These are phyloP conservation scores for Clausena lansium DNA, from an alignment of 345 rosid species.

Conservation along the genomic window DNA sequence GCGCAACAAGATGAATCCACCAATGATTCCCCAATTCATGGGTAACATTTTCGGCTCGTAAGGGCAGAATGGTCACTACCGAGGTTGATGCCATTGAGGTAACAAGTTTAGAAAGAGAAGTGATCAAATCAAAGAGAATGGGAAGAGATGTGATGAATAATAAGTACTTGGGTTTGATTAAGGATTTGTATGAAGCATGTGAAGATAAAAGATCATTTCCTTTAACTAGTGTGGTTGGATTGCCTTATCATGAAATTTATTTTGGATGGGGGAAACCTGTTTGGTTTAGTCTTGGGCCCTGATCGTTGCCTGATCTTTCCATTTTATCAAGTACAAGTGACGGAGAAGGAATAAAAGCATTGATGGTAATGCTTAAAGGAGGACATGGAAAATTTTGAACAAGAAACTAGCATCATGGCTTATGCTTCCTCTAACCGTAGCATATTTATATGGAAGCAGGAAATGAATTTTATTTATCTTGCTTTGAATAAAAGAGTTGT, in stretches of 20 bases:
- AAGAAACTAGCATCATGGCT: constrained; percentile 10
- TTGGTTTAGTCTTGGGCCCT: too few relatives aligned
- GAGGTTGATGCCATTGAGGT: not conserved
- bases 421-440: constrained; percentile 22
- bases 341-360: constrained; percentile 28
- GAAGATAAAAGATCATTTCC: not conserved
- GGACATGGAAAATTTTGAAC: constrained; percentile 20
- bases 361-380: constrained; percentile 21
- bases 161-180: constrained; percentile 1
- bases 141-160: not conserved
- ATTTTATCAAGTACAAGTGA: constrained; percentile 4
- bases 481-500: too few relatives aligned
- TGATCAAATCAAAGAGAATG: not conserved
- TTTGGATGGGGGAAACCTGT: constrained; percentile 14
- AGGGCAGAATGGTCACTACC: constrained; percentile 2
- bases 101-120: not conserved
- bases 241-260: constrained; percentile 26
- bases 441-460: not conserved
- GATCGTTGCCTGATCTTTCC: too few relatives aligned
- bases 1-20: not conserved
- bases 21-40: constrained; percentile 15
- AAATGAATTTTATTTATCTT: too few relatives aligned
- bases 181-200: not conserved
- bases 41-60: constrained; percentile 21
- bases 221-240: constrained; percentile 25